Percentiles rank a stretch among this genome's conserved stretches.
These are phyloP conservation scores for Kuraishia capsulata DNA, from an alignment of 805 yeast species.

Conservation along the genomic window DNA sequence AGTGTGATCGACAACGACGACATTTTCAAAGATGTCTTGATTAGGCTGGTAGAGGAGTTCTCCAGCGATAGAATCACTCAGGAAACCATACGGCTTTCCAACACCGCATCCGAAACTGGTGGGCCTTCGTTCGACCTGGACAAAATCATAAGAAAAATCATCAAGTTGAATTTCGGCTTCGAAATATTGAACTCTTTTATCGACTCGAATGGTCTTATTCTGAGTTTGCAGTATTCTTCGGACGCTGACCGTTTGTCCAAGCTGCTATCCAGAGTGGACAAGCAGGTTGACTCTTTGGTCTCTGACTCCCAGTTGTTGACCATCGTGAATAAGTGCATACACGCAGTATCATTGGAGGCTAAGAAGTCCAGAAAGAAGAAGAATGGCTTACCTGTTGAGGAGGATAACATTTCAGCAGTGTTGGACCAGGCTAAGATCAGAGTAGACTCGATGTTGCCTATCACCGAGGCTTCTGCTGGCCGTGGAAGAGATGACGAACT, in stretches of 20 bases:
- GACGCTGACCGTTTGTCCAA: constrained; percentile 33
- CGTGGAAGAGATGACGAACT: neutral
- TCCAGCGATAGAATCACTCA: constrained; percentile 49
- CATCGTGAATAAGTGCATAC: constrained; percentile 34
- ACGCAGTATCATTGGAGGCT: neutral
- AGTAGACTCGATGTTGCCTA: constrained; percentile 13
- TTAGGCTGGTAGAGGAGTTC: constrained; percentile 58
- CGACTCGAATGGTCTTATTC: constrained; percentile 61
- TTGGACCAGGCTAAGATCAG: constrained; percentile 9
- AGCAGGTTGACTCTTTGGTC: constrained; percentile 22
- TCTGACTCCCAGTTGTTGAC: constrained; percentile 35
- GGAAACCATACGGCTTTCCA: constrained; percentile 29
- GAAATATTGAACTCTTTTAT: constrained; percentile 54
- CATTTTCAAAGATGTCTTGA: constrained; percentile 57
- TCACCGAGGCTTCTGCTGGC: constrained; percentile 21
- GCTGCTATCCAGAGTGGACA: constrained; percentile 38
- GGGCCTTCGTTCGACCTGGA: constrained; percentile 26
- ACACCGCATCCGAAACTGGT: constrained; percentile 8
- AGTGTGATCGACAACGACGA: constrained; percentile 48
- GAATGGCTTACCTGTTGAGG: constrained; percentile 19
- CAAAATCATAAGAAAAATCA: constrained; percentile 34
- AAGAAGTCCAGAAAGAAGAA: constrained; percentile 12
- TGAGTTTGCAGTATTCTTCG: constrained; percentile 50
- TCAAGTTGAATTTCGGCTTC: constrained; percentile 42
- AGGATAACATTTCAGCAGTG: constrained; percentile 11